These are phyloP conservation scores for Pleurotus salmoneostramineus DNA, from an alignment of 768 basidiomycete genomes.

Conservation along the genomic window DNA sequence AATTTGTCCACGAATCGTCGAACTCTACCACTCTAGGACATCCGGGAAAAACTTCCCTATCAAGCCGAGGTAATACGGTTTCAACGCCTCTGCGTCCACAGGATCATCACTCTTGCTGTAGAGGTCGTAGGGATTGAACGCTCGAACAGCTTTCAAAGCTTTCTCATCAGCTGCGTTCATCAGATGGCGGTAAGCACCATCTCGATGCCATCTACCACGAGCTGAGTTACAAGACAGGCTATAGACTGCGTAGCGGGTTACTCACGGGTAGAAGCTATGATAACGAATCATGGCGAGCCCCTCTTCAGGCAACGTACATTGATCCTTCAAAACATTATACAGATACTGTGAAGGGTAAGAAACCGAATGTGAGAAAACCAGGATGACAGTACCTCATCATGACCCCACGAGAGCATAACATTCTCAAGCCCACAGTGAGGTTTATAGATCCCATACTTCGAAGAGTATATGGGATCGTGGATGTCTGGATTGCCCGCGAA, in stretches of 20 bases:
- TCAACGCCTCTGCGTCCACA: constrained; percentile 43
- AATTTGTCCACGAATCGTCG: no score
- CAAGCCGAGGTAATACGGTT: constrained; percentile 62
- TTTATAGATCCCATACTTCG: constrained; percentile 70
- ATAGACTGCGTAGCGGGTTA: not conserved
- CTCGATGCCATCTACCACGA: constrained; percentile 60
- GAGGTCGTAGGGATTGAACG: constrained; percentile 78
- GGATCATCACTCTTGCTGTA: constrained; percentile 69
- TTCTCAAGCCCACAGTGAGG: constrained; percentile 79
- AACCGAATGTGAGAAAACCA: not conserved
- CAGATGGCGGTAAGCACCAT: constrained; percentile 64
- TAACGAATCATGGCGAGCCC: constrained; percentile 74
- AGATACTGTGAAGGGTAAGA: constrained; percentile 40
- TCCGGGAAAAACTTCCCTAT: constrained; percentile 69
- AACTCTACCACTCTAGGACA: constrained; percentile 55
- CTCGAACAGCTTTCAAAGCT: constrained; percentile 56
- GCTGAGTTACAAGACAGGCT: no score
- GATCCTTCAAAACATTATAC: constrained; percentile 61
- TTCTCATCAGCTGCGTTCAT: constrained; percentile 50
- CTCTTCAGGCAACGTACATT: constrained; percentile 61
- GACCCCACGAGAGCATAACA: constrained; percentile 87
- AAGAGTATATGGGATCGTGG: constrained; percentile 61
- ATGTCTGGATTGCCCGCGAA: constrained; percentile 69
- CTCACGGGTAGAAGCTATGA: constrained; percentile 75
- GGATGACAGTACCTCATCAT: constrained; percentile 47